Percentiles rank a stretch among this genome's conserved stretches.
Conservation (phyloP, 1,139 yeast genomes). For the Lodderomyces metapsilosis region DNA sequence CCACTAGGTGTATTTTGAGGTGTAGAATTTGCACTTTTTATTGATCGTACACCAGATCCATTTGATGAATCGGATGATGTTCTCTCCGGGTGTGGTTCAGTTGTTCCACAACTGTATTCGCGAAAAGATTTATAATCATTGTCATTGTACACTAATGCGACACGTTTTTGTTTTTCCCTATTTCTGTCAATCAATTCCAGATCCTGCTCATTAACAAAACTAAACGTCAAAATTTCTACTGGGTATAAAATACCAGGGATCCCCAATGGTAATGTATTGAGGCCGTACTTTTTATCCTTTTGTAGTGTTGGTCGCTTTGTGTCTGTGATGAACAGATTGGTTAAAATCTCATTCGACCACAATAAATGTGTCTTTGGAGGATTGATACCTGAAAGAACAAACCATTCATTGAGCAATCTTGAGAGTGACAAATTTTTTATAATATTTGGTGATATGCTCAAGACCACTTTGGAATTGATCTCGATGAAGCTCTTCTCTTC, state of each 20-base stretch:
- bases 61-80: constrained; percentile 9
- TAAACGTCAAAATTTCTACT: constrained; percentile 19
- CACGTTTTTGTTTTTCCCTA: constrained; percentile 16
- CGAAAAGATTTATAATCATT: constrained; percentile 22
- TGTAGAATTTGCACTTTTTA: constrained; percentile 4
- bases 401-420: constrained; percentile 37
- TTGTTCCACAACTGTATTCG: constrained; percentile 7
- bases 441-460: constrained; percentile 28
- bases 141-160: constrained; percentile 29
- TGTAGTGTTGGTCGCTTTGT: constrained; percentile 11
- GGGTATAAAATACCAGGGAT: constrained; percentile 33
- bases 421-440: constrained; percentile 20
- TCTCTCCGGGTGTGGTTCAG: constrained; percentile 2
- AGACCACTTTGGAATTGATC: constrained; percentile 19
- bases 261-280: constrained; percentile 27
- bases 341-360: constrained; percentile 19
- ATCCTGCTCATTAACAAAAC: constrained; percentile 6
- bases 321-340: constrained; percentile 14
- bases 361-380: constrained; percentile 18
- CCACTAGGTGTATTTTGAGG: constrained; percentile 8
- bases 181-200: constrained; percentile 3
- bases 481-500: constrained; percentile 1
- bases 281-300: constrained; percentile 13
- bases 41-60: constrained; percentile 1
- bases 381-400: constrained; percentile 26